Base-by-base conservation (phyloP, 169 alveolate genomes). In the Eimeria falciformis region DNA sequence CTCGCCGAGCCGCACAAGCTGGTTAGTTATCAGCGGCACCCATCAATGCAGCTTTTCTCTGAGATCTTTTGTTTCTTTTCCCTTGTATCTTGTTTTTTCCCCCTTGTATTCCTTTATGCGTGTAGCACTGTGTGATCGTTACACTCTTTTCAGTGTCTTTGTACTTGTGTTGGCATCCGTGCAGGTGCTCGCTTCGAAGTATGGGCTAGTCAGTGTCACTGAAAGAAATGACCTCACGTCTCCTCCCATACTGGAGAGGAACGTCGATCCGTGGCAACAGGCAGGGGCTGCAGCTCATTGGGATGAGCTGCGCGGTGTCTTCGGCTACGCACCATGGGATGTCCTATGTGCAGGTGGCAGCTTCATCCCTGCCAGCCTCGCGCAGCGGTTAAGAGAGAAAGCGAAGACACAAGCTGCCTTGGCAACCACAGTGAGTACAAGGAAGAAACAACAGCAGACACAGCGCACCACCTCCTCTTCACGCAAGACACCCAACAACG, bases 1-100 rank as follows among this genome's bases (percentile, higher is more conserved):
- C 69, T 86, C 17, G 82, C 78, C 14, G 56, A 77, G 78, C 92
- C 92, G 2, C 92, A 86, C 75, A 86, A 86, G 27, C 40, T 86
- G 53, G 92, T 86, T 43, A n/a, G 0, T 53, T 9, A 6, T 53
- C n/a, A 17, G 65, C 17, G 46, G 47, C 79, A 27, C 0, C 45
- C 33, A 21, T n/a, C 33, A 47, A 23, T 4, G 79, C 45, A 27
- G 79, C 45, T 9, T 66, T 18, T 1, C 46, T 7, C 33, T 25
- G 25, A 33, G 25, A 7, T 66, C 21, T 27, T n/a, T 25, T 68
- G 11, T 68, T 27, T 68, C 47, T 66, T 17, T 18, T 66, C 58
- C 29, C 11, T 66, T 66, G 1, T 25, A 5, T 11, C 17, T 71
- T 11, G n/a, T 71, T 25, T 71, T 0, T 40, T 71, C 2, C 4